Percentiles rank a stretch among this genome's conserved stretches.
phyloP scores from a whole-genome alignment of 192 early-diverging fungal genomes.

The Backusella westeae region DNA sequence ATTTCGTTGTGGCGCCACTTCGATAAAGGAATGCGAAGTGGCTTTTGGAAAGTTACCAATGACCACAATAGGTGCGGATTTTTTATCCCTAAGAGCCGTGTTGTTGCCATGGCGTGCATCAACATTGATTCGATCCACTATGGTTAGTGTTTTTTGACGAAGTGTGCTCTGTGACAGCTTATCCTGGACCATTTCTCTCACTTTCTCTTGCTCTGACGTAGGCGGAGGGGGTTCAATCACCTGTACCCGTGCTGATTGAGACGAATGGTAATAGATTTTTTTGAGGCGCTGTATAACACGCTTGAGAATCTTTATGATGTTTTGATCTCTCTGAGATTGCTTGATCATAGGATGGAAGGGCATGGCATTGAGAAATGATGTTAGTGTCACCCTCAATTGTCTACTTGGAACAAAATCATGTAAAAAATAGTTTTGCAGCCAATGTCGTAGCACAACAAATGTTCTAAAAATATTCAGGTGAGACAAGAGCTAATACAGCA shows the following conservation, averaged over 20 bases:
- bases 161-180: constrained; percentile 21
- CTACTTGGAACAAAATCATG: constrained; percentile 52
- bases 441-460: constrained; percentile 59
- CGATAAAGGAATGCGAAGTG: background rate
- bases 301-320: constrained; percentile 49
- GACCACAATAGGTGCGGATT: constrained; percentile 31
- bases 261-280: constrained; percentile 27
- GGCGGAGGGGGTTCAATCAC: constrained; percentile 35
- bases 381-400: constrained; percentile 37
- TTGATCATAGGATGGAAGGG: constrained; percentile 37
- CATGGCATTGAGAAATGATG: constrained; percentile 38
- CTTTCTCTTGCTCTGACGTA: constrained; percentile 26
- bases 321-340: constrained; percentile 44
- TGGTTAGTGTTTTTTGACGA: constrained; percentile 20
- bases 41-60: constrained; percentile 26
- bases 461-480: constrained; percentile 24
- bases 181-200: constrained; percentile 27
- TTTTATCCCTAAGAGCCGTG: constrained; percentile 26
- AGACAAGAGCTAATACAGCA: background rate
- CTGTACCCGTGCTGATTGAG: constrained; percentile 18
- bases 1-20: background rate
- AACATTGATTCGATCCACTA: constrained; percentile 20
- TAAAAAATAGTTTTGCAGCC: constrained; percentile 59
- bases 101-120: constrained; percentile 26
- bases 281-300: constrained; percentile 31